phyloP scores from a whole-genome alignment of 345 rosid species.

The Durio zibethinus region DNA sequence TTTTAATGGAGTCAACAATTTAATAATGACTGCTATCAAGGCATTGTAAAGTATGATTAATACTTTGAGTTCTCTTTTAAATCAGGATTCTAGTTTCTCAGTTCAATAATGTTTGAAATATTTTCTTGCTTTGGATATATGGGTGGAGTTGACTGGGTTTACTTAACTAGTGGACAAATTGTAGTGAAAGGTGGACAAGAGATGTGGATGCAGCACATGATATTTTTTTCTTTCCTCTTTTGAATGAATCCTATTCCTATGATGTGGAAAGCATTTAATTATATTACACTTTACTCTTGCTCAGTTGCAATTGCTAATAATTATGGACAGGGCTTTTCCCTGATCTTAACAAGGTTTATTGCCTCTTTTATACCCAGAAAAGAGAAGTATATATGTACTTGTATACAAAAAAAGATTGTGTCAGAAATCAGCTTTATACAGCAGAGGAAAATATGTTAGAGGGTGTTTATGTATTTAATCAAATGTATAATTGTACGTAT shows the following conservation, averaged over 20 bases:
- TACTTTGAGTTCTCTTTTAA: not conserved
- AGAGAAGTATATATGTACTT: not conserved
- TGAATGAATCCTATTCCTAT: no score
- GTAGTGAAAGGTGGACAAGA: no score
- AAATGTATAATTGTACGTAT: not conserved
- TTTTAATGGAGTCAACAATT: not conserved
- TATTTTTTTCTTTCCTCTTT: not conserved
- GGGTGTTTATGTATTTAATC: not conserved
- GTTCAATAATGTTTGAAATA: not conserved
- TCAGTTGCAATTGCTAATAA: no score
- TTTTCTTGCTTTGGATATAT: not conserved
- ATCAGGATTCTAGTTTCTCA: not conserved
- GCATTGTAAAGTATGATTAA: not conserved
- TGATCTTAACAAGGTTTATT: not conserved
- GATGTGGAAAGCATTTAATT: no score
- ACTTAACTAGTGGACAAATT: not conserved
- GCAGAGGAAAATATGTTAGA: not conserved
- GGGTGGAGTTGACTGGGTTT: conserved; percentile 8
- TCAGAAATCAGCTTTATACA: not conserved
- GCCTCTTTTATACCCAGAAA: not conserved
- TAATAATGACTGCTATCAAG: not conserved
- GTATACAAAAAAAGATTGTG: no score
- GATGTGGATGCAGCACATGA: not conserved
- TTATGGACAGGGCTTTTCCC: not conserved
- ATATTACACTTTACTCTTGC: no score